phyloP scores from a whole-genome alignment of 805 yeast species.

The Candida khao-thaluensis region DNA sequence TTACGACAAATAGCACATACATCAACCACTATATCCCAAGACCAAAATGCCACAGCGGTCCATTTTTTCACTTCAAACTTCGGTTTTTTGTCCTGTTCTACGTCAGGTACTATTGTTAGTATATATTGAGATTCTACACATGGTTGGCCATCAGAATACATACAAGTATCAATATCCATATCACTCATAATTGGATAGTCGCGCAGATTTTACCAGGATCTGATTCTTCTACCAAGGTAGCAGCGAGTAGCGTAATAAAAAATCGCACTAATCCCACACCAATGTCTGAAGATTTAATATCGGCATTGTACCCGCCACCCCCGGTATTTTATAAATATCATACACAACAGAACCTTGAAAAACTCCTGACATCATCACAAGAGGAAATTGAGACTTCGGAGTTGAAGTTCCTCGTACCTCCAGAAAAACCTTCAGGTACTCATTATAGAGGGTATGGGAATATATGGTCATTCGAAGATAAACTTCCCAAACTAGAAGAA shows the following conservation, averaged over 20 bases:
- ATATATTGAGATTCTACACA: too few species aligned
- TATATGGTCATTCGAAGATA: slow-evolving; percentile 80
- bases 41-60: slow-evolving; percentile 99
- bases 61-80: slow-evolving; percentile 93
- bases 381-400: slow-evolving; percentile 37
- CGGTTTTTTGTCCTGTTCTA: slow-evolving; percentile 43
- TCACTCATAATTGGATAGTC: slow-evolving; percentile 18
- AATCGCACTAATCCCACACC: not conserved
- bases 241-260: too few species aligned
- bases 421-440: slow-evolving; percentile 56
- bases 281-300: slow-evolving; percentile 29
- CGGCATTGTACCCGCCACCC: slow-evolving; percentile 92
- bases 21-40: slow-evolving; percentile 95
- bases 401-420: slow-evolving; percentile 62
- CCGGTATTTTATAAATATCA: slow-evolving; percentile 79
- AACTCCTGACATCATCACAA: slow-evolving; percentile 28
- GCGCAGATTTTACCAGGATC: too few species aligned
- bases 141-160: too few species aligned
- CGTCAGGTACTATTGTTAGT: slow-evolving; percentile 21
- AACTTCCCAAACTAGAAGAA: slow-evolving; percentile 69
- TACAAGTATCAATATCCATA: slow-evolving; percentile 33
- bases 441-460: slow-evolving; percentile 87
- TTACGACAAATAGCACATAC: slow-evolving; percentile 98
- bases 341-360: slow-evolving; percentile 61
- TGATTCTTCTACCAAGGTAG: too few species aligned